phyloP scores from a whole-genome alignment of 768 basidiomycete genomes.

The Coprinopsis marcescibilis region DNA sequence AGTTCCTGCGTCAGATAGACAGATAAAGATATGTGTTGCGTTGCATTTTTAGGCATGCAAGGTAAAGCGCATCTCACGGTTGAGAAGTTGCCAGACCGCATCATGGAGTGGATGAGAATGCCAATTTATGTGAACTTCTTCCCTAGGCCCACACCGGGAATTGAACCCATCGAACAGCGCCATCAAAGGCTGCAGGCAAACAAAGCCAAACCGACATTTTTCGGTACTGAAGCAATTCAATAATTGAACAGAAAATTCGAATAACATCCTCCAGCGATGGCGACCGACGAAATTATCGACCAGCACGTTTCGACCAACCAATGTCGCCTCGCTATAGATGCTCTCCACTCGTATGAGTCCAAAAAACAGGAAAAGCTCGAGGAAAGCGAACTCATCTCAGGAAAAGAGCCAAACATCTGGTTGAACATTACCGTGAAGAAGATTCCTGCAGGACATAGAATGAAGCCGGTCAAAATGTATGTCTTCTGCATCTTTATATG shows the following conservation, averaged over 20 bases:
- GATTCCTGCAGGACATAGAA: constrained; percentile 64
- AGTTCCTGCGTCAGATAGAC: no score
- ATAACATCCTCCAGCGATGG: not conserved
- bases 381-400: constrained; percentile 68
- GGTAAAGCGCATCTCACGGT: no score
- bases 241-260: constrained; percentile 1
- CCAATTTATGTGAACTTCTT: no score
- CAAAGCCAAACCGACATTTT: constrained; percentile 8
- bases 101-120: no score
- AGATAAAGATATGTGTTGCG: no score
- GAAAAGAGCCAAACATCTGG: constrained; percentile 85
- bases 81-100: no score
- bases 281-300: constrained; percentile 53
- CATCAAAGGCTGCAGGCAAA: not conserved
- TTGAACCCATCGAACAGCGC: no score
- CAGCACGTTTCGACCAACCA: constrained; percentile 65
- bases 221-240: not conserved
- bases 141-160: no score
- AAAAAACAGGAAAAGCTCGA: constrained; percentile 60
- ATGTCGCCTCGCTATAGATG: constrained; percentile 71
- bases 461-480: constrained; percentile 84
- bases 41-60: no score
- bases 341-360: constrained; percentile 65
- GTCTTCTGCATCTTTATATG: constrained; percentile 21
- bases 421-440: constrained; percentile 83